phyloP scores from a whole-genome alignment of 768 basidiomycete species.

The Suillus sp. region DNA sequence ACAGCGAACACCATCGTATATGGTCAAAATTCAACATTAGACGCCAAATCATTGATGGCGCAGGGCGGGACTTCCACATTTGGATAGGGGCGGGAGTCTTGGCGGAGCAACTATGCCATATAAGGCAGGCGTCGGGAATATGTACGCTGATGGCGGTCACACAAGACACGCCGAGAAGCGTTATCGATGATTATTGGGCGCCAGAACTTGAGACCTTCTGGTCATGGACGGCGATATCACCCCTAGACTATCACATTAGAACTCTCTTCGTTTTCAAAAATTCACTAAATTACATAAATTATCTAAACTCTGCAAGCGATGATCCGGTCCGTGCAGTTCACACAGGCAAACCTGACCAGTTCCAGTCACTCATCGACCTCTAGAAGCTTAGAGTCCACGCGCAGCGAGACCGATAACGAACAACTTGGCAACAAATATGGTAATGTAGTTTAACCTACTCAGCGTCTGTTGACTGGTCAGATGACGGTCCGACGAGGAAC shows the following conservation, averaged over 20 bases:
- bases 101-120: slow-evolving; percentile 20
- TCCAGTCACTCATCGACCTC: slow-evolving; percentile 97
- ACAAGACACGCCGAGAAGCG: slow-evolving; percentile 8
- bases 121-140: slow-evolving; percentile 24
- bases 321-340: neutral
- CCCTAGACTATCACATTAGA: too few relatives aligned
- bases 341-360: too few relatives aligned
- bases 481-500: slow-evolving; percentile 86
- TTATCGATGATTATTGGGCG: slow-evolving; percentile 3
- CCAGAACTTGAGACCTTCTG: neutral
- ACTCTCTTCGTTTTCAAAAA: too few relatives aligned
- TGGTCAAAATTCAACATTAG: slow-evolving; percentile 18
- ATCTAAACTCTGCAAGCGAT: neutral
- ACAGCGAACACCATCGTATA: slow-evolving; percentile 26
- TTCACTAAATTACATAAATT: neutral
- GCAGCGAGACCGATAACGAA: neutral
- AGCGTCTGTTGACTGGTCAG: slow-evolving; percentile 69
- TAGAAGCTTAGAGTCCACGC: slow-evolving; percentile 83
- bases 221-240: neutral
- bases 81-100: slow-evolving; percentile 19
- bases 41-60: slow-evolving; percentile 14
- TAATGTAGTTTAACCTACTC: slow-evolving; percentile 56
- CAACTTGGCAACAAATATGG: slow-evolving; percentile 68
- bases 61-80: slow-evolving; percentile 22
- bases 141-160: slow-evolving; percentile 25